Evolutionary conservation across 352 stramenopile genomes (phyloP).

Genomic region (Phytopythium boreale): DNA sequence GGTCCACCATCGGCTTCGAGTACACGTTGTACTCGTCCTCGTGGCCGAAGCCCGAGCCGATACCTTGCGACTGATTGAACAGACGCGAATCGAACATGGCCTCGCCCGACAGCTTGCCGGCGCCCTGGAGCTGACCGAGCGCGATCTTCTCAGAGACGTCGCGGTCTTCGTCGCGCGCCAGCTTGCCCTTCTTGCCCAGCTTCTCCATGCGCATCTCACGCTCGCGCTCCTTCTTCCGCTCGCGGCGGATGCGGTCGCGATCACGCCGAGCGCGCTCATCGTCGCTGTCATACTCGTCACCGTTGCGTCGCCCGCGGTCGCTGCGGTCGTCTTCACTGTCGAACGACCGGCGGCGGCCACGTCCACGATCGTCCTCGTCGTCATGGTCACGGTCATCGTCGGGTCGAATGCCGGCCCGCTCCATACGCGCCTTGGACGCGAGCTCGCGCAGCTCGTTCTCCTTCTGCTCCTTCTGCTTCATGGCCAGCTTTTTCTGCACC

Average conservation of each 20-base stretch:
- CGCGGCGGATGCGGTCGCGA: constrained; percentile 79
- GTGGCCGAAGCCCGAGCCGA: constrained; percentile 94
- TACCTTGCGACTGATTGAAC: constrained; percentile 97
- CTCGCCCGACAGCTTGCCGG: constrained; percentile 73
- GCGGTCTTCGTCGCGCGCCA: constrained; percentile 93
- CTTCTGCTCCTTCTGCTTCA: constrained; percentile 95
- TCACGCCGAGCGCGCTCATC: constrained; percentile 43
- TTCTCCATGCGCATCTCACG: constrained; percentile 94
- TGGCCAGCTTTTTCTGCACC: constrained; percentile 83
- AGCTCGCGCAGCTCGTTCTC: constrained; percentile 95
- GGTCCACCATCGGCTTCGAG: constrained; percentile 95
- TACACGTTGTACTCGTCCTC: constrained; percentile 99
- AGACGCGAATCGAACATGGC: constrained; percentile 96
- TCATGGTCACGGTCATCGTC: constrained; percentile 30
- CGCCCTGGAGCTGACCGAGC: constrained; percentile 93
- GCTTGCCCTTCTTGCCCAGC: constrained; percentile 84
- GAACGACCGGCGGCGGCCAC: constrained; percentile 16
- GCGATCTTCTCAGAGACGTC: constrained; percentile 99
- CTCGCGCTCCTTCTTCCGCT: constrained; percentile 95
- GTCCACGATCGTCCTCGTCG: constrained; percentile 20
- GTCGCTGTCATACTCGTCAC: constrained; percentile 25
- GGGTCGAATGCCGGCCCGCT: constrained; percentile 75
- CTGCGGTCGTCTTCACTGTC: constrained; percentile 14
- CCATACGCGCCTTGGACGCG: constrained; percentile 91
- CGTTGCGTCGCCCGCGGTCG: constrained; percentile 12